Conservation (phyloP, 1,139 yeast species). For the Debaryomyces psychrophilus region DNA sequence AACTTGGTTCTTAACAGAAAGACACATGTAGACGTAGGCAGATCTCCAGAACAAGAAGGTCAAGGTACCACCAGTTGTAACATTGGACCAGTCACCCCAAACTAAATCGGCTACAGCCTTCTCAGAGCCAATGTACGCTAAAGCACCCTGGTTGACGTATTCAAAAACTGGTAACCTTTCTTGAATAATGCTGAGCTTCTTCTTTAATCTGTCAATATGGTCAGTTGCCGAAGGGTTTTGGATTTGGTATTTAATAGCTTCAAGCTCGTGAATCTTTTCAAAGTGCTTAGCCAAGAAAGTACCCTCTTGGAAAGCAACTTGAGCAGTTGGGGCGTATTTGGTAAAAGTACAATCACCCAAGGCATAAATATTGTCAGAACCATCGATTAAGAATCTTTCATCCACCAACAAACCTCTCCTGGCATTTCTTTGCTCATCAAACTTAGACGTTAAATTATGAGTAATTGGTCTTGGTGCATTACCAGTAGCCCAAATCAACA, state of each 20-base stretch:
- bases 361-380: conserved; percentile 83
- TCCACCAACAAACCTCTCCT: conserved; percentile 88
- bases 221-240: conserved; percentile 34
- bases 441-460: conserved; percentile 63
- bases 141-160: conserved; percentile 71
- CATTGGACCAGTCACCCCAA: conserved; percentile 83
- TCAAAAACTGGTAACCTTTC: conserved; percentile 59
- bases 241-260: conserved; percentile 53
- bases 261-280: conserved; percentile 69
- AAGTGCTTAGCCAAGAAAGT: conserved; percentile 74
- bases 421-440: conserved; percentile 84
- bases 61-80: conserved; percentile 80
- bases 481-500: conserved; percentile 97
- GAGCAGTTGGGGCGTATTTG: conserved; percentile 94
- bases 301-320: conserved; percentile 96
- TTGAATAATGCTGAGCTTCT: conserved; percentile 44
- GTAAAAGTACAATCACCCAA: conserved; percentile 94
- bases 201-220: conserved; percentile 42
- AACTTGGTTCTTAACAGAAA: conserved; percentile 84
- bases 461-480: conserved; percentile 85
- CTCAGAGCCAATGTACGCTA: conserved; percentile 86
- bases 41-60: conserved; percentile 95
- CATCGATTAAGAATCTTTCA: conserved; percentile 81
- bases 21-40: conserved; percentile 90
- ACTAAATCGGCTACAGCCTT: conserved; percentile 92